A percentile compares a stretch with the other conserved stretches of the same genome.
phyloP scores from a whole-genome alignment of 2,329 filamentous ascomycete species.

The Aureobasidium sp. region DNA sequence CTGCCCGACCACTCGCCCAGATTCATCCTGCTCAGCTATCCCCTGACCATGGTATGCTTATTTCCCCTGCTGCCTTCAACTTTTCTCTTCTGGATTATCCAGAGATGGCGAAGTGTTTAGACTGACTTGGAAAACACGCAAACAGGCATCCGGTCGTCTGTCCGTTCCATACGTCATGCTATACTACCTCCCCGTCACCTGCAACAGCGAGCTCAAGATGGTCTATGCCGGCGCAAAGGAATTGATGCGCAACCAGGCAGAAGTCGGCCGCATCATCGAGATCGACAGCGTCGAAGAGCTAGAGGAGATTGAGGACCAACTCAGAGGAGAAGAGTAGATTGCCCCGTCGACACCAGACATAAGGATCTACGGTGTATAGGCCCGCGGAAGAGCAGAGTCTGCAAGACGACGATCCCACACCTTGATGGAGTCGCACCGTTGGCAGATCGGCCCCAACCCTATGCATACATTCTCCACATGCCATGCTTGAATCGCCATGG shows the following conservation, averaged over 20 bases:
- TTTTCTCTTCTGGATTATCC: too few species aligned
- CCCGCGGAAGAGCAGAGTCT: not conserved
- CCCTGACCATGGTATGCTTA: conserved; percentile 66
- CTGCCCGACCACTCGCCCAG: conserved; percentile 87
- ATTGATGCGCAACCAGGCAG: conserved; percentile 84
- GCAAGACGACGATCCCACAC: conserved; percentile 7
- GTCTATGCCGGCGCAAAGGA: conserved; percentile 94
- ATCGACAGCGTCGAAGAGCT: conserved; percentile 74
- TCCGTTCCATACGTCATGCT: conserved; percentile 91
- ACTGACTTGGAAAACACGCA: not conserved
- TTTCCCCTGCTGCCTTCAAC: not conserved
- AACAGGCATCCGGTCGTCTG: conserved; percentile 48
- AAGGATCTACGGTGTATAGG: not conserved
- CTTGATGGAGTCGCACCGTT: conserved; percentile 8
- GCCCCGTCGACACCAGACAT: not conserved
- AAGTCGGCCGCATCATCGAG: conserved; percentile 83
- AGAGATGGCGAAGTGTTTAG: not conserved
- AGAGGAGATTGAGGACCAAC: conserved; percentile 67
- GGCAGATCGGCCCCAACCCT: not conserved
- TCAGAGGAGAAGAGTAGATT: conserved; percentile 37
- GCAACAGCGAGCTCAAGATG: conserved; percentile 83
- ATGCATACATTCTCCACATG: not conserved
- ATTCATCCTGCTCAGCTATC: conserved; percentile 86
- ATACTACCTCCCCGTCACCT: conserved; percentile 89
- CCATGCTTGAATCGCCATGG: not conserved